These are phyloP conservation scores for Chenopodium formosanum DNA, from an alignment of 148 eudicot species.

Conservation along the genomic window DNA sequence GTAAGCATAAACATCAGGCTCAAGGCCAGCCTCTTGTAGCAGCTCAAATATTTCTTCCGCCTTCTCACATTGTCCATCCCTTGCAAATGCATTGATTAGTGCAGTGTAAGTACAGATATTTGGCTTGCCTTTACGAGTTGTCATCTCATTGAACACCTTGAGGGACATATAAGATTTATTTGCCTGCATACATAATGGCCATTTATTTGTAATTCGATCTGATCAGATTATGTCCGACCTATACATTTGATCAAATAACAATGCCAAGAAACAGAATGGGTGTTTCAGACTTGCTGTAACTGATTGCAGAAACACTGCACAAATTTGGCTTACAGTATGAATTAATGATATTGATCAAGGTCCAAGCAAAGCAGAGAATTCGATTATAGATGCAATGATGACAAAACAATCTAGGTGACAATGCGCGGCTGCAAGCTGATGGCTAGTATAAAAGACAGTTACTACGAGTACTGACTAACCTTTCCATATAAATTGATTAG, in stretches of 20 bases:
- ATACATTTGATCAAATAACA: not conserved
- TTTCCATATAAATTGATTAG: slow-evolving; percentile 81
- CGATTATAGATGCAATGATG: not conserved
- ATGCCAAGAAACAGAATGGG: not conserved
- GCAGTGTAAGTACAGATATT: slow-evolving; percentile 90
- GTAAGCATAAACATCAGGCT: slow-evolving; percentile 89
- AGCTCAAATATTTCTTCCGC: slow-evolving; percentile 87
- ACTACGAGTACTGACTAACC: slow-evolving; percentile 32
- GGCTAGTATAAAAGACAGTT: not conserved
- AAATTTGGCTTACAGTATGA: not conserved
- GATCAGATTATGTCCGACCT: not conserved
- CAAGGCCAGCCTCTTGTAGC: slow-evolving; percentile 72
- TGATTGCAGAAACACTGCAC: not conserved
- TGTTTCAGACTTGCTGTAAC: not conserved
- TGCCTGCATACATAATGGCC: slow-evolving; percentile 49
- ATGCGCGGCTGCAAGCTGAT: not conserved
- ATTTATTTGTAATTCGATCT: slow-evolving; percentile 8
- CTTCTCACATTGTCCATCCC: slow-evolving; percentile 89
- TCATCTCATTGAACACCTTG: slow-evolving; percentile 79
- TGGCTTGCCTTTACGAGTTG: slow-evolving; percentile 57
- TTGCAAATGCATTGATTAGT: slow-evolving; percentile 80
- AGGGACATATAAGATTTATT: slow-evolving; percentile 74
- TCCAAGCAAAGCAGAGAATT: not conserved
- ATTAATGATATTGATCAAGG: not conserved
- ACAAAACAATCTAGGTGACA: not conserved